Conservation (phyloP, 2,329 filamentous ascomycete genomes). For the Fusarium pilosicola region DNA sequence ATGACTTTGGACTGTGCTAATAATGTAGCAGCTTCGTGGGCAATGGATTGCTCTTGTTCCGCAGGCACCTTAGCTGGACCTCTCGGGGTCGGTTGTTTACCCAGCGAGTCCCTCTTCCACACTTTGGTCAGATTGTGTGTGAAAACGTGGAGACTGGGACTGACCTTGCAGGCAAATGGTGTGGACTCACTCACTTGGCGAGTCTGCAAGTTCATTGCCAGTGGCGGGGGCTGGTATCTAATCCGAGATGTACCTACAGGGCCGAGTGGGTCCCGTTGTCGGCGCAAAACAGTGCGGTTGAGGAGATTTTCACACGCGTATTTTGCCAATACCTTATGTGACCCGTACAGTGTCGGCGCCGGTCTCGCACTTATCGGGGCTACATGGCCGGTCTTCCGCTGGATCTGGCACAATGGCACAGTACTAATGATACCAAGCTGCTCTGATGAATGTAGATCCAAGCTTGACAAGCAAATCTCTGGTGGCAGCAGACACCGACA, state of each 20-base stretch:
- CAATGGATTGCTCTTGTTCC: background rate
- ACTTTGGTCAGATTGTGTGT: background rate
- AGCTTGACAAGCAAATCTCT: slow-evolving; percentile 1
- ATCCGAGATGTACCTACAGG: slow-evolving; percentile 2
- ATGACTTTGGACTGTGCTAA: background rate
- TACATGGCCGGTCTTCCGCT: slow-evolving; percentile 3
- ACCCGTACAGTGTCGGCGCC: slow-evolving; percentile 8
- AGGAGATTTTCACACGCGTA: slow-evolving; percentile 7
- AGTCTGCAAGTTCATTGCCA: background rate
- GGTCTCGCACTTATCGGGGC: slow-evolving; percentile 21
- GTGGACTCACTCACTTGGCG: slow-evolving; percentile 13
- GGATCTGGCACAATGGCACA: slow-evolving; percentile 3
- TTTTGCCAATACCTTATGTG: no score
- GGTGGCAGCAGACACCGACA: slow-evolving; percentile 17
- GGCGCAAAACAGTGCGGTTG: slow-evolving; percentile 35
- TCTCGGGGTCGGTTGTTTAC: background rate
- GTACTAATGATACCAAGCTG: background rate
- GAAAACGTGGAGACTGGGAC: slow-evolving; percentile 8
- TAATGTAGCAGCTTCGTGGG: background rate
- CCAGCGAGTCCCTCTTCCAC: background rate
- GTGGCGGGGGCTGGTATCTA: slow-evolving; percentile 21
- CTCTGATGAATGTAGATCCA: background rate
- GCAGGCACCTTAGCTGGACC: background rate
- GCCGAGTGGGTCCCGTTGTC: slow-evolving; percentile 25
- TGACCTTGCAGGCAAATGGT: slow-evolving; percentile 2